Evolutionary conservation across 2,329 filamentous ascomycete genomes (phyloP), one percentile per base, ranked within the genome.

Genomic region (Macrophomina tecta): DNA sequence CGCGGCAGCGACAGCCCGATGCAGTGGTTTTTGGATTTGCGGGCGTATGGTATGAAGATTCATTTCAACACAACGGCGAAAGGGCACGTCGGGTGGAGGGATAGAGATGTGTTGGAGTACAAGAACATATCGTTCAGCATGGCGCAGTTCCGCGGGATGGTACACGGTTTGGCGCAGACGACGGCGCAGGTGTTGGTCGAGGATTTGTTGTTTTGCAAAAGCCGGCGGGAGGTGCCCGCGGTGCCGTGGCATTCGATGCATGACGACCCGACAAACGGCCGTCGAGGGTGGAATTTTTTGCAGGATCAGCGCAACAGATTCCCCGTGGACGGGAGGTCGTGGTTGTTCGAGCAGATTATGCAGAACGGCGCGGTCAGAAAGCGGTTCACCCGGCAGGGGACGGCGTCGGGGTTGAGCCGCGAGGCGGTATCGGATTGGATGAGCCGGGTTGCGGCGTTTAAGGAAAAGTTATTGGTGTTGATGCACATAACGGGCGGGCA

Each of bases 381-480:
- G 12, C n/a, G 18, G 38, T 46, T 34, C 2, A 48, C 40, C 18
- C 4, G 28, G n/a, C 1, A n/a, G 38, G 40, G 3, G 1, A n/a
- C 23, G n/a, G 38, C 5, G 14, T 32, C 11, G 3, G 7, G 60
- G 1, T 12, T 52, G 1, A 36, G 9, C 28, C 23, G 46, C n/a
- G 2, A 42, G 30, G 30, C 34, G 16, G 42, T 28, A 11, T 16
- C 4, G 14, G 34, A 12, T 32, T 62, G 51, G 16, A 42, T 42
- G 45, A n/a, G 12, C 6, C 45, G 40, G 16, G 46, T 67, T 6
- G 23, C 30, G 9, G 55, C 34, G 30, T 67, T 64, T 30, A 61
- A 66, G n/a, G 68, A 71, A 69, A 68, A 72, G 66, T 62, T 73
- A 40, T 30, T 72, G 16, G 62, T 70, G 51, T 69, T 73, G 23